Evolutionary conservation across 257 asterid genomes (phyloP).

Genomic region (Linderniella brevidens): DNA sequence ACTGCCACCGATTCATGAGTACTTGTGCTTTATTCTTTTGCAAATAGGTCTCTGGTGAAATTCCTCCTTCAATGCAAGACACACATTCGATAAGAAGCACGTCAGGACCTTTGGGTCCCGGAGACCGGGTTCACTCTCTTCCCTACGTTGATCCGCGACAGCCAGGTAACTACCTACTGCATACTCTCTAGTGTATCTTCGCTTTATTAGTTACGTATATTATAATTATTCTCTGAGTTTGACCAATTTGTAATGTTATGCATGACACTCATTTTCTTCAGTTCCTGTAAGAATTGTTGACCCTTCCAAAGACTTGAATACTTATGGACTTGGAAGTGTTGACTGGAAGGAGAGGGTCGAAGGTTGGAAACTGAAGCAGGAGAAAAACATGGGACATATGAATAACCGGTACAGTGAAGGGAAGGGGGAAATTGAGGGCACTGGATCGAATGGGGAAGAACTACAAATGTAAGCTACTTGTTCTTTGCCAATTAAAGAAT

Average conservation of each 20-base stretch:
- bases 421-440: constrained; percentile 61
- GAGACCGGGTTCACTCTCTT: constrained; percentile 37
- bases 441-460: constrained; percentile 68
- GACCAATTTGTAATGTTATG: constrained; percentile 5
- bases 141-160: constrained; percentile 64
- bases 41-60: constrained; percentile 52
- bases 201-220: not conserved
- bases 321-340: constrained; percentile 75
- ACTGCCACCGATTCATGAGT: not conserved
- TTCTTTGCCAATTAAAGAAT: too few relatives aligned
- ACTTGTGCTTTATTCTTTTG: not conserved
- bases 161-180: constrained; percentile 45
- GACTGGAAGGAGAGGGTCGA: constrained; percentile 94
- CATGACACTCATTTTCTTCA: constrained; percentile 20
- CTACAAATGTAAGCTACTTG: constrained; percentile 22
- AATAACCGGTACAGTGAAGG: constrained; percentile 42
- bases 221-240: not conserved
- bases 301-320: constrained; percentile 72
- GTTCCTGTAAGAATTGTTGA: constrained; percentile 83
- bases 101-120: constrained; percentile 72
- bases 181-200: constrained; percentile 1
- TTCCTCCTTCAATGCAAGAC: constrained; percentile 41
- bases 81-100: constrained; percentile 61
- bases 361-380: constrained; percentile 64
- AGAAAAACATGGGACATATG: constrained; percentile 39